Conservation (phyloP, 768 basidiomycete species). For the Termitomyces sp. region DNA sequence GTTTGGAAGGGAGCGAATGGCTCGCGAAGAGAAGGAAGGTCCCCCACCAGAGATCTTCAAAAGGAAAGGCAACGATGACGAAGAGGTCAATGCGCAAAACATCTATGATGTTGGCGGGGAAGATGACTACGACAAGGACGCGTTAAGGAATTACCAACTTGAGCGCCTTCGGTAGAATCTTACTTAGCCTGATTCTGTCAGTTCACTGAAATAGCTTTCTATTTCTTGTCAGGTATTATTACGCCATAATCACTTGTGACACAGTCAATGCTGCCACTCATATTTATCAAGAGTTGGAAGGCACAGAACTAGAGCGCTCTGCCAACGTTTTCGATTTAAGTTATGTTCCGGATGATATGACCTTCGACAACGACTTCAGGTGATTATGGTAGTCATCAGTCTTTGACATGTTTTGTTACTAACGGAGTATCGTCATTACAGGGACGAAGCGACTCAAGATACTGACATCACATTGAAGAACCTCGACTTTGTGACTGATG, state of each 20-base stretch:
- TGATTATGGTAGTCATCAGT: slow-evolving; percentile 21
- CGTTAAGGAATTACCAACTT: slow-evolving; percentile 86
- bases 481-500: slow-evolving; percentile 91
- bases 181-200: neutral
- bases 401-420: neutral
- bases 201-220: slow-evolving; percentile 1
- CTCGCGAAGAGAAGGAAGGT: slow-evolving; percentile 84
- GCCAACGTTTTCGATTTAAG: slow-evolving; percentile 96
- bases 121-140: slow-evolving; percentile 84
- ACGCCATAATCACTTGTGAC: slow-evolving; percentile 91
- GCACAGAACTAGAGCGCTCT: slow-evolving; percentile 93
- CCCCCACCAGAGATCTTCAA: slow-evolving; percentile 85
- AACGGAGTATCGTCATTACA: slow-evolving; percentile 23
- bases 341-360: slow-evolving; percentile 88
- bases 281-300: slow-evolving; percentile 83
- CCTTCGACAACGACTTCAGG: slow-evolving; percentile 76
- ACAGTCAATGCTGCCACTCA: slow-evolving; percentile 71
- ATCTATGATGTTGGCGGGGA: slow-evolving; percentile 66
- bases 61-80: slow-evolving; percentile 39
- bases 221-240: slow-evolving; percentile 71
- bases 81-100: slow-evolving; percentile 60
- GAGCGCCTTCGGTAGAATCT: slow-evolving; percentile 78
- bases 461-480: slow-evolving; percentile 58
- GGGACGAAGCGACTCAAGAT: slow-evolving; percentile 82
- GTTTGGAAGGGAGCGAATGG: slow-evolving; percentile 87